A percentile compares a stretch with the other conserved stretches of the same genome.
These are phyloP conservation scores for Bauhinia variegata DNA, from an alignment of 306 rosid genomes.

Conservation along the genomic window DNA sequence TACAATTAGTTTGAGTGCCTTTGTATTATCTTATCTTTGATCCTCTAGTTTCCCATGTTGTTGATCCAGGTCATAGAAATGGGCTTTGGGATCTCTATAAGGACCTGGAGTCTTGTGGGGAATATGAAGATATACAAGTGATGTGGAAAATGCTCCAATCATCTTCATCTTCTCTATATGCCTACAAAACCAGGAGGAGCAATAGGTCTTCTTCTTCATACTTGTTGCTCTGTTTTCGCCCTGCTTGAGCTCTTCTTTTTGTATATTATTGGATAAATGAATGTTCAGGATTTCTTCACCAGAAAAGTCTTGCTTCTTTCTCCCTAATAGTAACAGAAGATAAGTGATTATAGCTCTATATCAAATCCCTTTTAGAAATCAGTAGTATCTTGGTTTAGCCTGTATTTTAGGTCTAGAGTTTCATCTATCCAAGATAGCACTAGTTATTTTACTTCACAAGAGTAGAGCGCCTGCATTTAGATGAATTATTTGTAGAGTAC, in stretches of 20 bases:
- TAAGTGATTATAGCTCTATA: constrained; percentile 20
- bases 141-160: constrained; percentile 95
- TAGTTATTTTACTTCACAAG: too few species aligned
- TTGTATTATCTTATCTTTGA: constrained; percentile 15
- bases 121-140: constrained; percentile 75
- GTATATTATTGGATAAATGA: not conserved
- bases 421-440: too few species aligned
- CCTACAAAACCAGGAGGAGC: constrained; percentile 27
- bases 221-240: constrained; percentile 51
- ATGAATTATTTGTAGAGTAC: too few species aligned
- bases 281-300: constrained; percentile 15
- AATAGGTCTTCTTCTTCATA: constrained; percentile 40
- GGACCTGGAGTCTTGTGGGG: constrained; percentile 80
- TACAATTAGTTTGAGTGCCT: not conserved
- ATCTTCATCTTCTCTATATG: constrained; percentile 45
- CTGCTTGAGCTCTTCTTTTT: constrained; percentile 34
- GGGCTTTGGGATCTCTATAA: constrained; percentile 65
- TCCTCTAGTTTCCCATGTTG: constrained; percentile 15
- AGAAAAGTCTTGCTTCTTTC: not conserved
- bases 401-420: constrained; percentile 4
- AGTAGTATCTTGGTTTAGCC: not conserved
- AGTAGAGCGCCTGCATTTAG: too few species aligned
- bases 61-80: constrained; percentile 51
- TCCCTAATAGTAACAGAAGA: not conserved
- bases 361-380: constrained; percentile 9